These are phyloP conservation scores for Agrocybe praecox DNA, from an alignment of 768 basidiomycete species.

Conservation along the genomic window DNA sequence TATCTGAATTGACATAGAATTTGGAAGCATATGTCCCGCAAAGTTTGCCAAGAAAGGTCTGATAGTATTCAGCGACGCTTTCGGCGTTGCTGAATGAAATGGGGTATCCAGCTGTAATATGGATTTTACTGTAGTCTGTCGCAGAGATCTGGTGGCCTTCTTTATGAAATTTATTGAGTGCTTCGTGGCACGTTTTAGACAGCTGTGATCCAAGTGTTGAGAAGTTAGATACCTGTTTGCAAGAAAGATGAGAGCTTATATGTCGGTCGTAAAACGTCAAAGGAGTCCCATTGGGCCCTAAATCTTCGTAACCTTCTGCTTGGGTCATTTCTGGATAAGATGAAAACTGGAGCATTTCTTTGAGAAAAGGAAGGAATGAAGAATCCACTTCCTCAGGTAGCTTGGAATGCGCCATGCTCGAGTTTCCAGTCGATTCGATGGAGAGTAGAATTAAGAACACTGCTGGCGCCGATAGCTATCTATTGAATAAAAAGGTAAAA, in stretches of 20 bases:
- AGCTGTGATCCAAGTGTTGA: background rate
- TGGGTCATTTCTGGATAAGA: too few relatives aligned
- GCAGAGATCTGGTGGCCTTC: background rate
- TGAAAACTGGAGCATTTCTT: too few relatives aligned
- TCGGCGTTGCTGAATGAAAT: background rate
- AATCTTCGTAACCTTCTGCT: too few relatives aligned
- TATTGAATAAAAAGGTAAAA: too few relatives aligned
- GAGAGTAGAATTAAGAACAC: too few relatives aligned
- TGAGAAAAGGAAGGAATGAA: too few relatives aligned
- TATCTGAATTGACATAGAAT: too few relatives aligned
- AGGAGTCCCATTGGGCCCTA: background rate
- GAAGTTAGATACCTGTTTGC: background rate
- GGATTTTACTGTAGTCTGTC: background rate
- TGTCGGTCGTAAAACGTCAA: conserved; percentile 5
- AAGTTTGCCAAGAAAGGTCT: background rate
- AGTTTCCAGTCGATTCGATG: too few relatives aligned
- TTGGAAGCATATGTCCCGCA: too few relatives aligned
- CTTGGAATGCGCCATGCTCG: too few relatives aligned
- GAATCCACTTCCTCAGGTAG: too few relatives aligned
- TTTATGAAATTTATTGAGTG: background rate
- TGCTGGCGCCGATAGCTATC: too few relatives aligned
- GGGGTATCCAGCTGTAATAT: background rate
- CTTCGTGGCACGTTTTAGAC: background rate
- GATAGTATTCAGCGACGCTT: background rate
- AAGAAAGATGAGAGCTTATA: background rate